Evolutionary conservation across 2,329 filamentous ascomycete genomes (phyloP).

Genomic region (Tolypocladium sp.): DNA sequence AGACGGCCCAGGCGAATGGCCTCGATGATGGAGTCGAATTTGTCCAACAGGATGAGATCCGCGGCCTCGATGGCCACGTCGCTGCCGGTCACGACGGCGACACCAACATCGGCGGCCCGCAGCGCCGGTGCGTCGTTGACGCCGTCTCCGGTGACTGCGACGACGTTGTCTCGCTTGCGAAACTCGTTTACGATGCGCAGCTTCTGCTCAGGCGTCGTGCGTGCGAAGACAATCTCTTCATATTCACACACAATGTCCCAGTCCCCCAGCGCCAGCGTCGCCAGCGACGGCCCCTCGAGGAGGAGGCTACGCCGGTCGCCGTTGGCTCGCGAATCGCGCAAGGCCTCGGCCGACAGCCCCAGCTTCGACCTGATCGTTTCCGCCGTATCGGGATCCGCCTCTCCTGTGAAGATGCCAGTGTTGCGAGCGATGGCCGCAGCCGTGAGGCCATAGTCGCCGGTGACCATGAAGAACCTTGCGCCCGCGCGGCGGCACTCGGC

Average conservation of each 20-base stretch:
- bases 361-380: constrained; percentile 11
- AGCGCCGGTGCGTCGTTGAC: constrained; percentile 60
- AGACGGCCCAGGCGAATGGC: constrained; percentile 42
- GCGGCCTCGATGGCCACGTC: constrained; percentile 57
- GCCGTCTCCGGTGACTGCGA: constrained; percentile 66
- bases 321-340: constrained; percentile 9
- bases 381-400: constrained; percentile 31
- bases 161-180: constrained; percentile 47
- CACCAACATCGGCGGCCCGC: constrained; percentile 59
- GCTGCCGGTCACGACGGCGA: constrained; percentile 55
- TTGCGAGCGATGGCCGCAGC: constrained; percentile 57
- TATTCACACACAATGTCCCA: constrained; percentile 39
- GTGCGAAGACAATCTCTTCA: constrained; percentile 56
- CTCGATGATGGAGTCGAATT: constrained; percentile 62
- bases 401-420: constrained; percentile 51
- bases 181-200: constrained; percentile 63
- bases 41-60: constrained; percentile 60
- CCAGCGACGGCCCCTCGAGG: constrained; percentile 48
- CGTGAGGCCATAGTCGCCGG: constrained; percentile 41
- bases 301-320: constrained; percentile 17
- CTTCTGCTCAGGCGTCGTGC: constrained; percentile 62
- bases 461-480: constrained; percentile 38
- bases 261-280: constrained; percentile 39
- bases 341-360: constrained; percentile 4
- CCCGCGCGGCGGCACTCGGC: constrained; percentile 32